Conservation (phyloP, 2,329 filamentous ascomycete species). For the Fusarium succisae region DNA sequence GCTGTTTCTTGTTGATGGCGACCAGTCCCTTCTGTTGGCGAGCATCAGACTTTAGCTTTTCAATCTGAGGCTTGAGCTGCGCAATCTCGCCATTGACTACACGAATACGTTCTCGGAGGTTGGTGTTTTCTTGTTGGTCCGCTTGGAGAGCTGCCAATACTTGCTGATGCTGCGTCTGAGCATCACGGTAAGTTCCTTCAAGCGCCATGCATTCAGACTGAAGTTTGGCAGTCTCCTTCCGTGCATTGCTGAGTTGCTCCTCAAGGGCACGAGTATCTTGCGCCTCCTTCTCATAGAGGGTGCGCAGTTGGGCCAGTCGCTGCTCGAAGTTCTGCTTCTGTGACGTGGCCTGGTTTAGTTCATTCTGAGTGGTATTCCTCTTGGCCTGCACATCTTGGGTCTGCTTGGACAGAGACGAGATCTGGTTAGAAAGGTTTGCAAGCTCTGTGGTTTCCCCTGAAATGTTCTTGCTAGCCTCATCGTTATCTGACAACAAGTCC, state of each 20-base stretch:
- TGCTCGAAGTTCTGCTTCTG: slow-evolving; percentile 96
- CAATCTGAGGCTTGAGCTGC: slow-evolving; percentile 87
- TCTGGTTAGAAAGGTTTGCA: slow-evolving; percentile 95
- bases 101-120: slow-evolving; percentile 86
- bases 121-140: slow-evolving; percentile 89
- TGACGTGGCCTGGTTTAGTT: slow-evolving; percentile 80
- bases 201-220: slow-evolving; percentile 85
- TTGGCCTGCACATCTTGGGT: slow-evolving; percentile 93
- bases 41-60: slow-evolving; percentile 91
- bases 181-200: slow-evolving; percentile 81
- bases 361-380: slow-evolving; percentile 79
- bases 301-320: slow-evolving; percentile 84
- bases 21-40: slow-evolving; percentile 96
- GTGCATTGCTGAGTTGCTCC: slow-evolving; percentile 79
- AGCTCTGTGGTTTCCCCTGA: slow-evolving; percentile 91
- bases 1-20: slow-evolving; percentile 98
- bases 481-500: slow-evolving; percentile 89
- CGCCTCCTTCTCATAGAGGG: slow-evolving; percentile 93
- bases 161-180: slow-evolving; percentile 84
- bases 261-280: slow-evolving; percentile 86
- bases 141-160: slow-evolving; percentile 77
- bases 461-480: slow-evolving; percentile 88
- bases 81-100: slow-evolving; percentile 83
- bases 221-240: slow-evolving; percentile 83
- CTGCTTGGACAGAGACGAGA: slow-evolving; percentile 88